Percentiles rank a stretch among this genome's conserved stretches.
Conservation (phyloP, 1,284 basidiomycete species). For the Heterobasidion parviporum region DNA sequence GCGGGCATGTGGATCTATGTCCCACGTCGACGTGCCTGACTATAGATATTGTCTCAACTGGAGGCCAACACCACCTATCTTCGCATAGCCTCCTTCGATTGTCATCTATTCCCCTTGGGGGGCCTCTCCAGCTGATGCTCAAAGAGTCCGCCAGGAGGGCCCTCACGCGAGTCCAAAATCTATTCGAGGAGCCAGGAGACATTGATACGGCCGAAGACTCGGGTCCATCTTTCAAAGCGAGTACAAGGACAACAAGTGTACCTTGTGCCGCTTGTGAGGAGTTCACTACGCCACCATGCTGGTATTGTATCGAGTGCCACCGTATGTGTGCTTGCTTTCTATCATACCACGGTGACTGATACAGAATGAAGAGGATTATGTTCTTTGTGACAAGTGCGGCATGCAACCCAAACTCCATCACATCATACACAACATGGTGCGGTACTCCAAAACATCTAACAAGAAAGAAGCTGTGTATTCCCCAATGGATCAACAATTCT, state of each 20-base stretch:
- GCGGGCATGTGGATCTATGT: no score
- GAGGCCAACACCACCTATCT: no score
- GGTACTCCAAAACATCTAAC: no score
- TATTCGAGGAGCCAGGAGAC: background rate
- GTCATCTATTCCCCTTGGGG: no score
- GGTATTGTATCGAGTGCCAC: background rate
- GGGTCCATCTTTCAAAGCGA: background rate
- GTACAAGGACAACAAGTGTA: background rate
- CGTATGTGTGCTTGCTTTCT: background rate
- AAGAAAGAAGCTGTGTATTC: no score
- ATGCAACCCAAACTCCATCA: background rate
- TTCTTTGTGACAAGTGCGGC: background rate
- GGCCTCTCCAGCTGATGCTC: no score
- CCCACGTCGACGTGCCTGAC: no score
- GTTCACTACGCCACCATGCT: background rate
- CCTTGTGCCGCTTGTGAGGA: background rate
- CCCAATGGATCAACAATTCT: no score
- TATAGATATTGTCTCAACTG: no score
- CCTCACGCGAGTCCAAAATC: no score
- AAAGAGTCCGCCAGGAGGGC: no score
- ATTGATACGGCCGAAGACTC: background rate
- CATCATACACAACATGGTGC: background rate
- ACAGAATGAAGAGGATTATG: background rate
- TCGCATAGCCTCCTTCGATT: no score
- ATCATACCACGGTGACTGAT: background rate